Evolutionary conservation across 805 yeast genomes (phyloP).

Genomic region (Starmera amethionina): DNA sequence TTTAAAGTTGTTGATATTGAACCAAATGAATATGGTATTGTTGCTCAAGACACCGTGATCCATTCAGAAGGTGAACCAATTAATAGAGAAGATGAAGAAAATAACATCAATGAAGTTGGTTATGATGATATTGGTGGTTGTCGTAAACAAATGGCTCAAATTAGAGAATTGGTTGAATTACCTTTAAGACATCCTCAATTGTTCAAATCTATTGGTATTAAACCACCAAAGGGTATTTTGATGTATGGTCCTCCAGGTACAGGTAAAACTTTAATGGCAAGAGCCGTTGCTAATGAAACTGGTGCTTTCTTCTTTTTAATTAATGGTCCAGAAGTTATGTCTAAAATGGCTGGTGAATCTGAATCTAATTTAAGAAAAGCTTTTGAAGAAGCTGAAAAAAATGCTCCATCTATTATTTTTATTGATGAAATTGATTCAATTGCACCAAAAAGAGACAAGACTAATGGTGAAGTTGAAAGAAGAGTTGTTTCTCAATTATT

Average conservation of each 20-base stretch:
- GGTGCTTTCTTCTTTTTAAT: slow-evolving; percentile 98
- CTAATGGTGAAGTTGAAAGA: slow-evolving; percentile 99
- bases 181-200: slow-evolving; percentile 98
- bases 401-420: slow-evolving; percentile 95
- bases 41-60: slow-evolving; percentile 95
- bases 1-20: slow-evolving; percentile 98
- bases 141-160: slow-evolving; percentile 99
- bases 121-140: slow-evolving; percentile 99
- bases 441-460: slow-evolving; percentile 99
- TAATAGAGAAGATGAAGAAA: slow-evolving; percentile 96
- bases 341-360: slow-evolving; percentile 99
- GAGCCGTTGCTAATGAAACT: slow-evolving; percentile 99
- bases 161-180: slow-evolving; percentile 95
- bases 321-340: slow-evolving; percentile 99
- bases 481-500: slow-evolving; percentile 97
- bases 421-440: slow-evolving; percentile 98
- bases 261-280: slow-evolving; percentile 98
- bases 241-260: slow-evolving; percentile 99
- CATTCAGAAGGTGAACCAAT: slow-evolving; percentile 99
- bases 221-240: slow-evolving; percentile 96
- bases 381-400: slow-evolving; percentile 98
- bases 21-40: slow-evolving; percentile 95
- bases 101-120: slow-evolving; percentile 92
- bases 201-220: slow-evolving; percentile 95
- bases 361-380: slow-evolving; percentile 97